Evolutionary conservation across 106 monocot genomes (phyloP).

Genomic region (Cymbidium sinense): DNA sequence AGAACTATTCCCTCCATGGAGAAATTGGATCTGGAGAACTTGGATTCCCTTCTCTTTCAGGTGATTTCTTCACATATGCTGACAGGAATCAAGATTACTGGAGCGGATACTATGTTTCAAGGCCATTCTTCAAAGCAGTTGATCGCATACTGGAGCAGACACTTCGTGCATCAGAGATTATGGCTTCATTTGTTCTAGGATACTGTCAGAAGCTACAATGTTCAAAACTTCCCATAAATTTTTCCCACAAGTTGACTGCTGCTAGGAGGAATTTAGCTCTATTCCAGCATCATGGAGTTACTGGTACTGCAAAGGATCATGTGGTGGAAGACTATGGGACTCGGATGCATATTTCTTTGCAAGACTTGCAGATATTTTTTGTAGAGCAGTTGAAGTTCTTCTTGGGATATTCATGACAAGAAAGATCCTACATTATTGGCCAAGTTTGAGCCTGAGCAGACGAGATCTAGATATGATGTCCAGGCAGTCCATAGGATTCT

Average conservation of each 20-base stretch:
- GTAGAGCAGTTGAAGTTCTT: conserved; percentile 75
- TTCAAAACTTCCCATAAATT: conserved; percentile 64
- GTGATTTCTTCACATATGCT: conserved; percentile 98
- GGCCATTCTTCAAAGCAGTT: conserved; percentile 97
- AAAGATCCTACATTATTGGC: conserved; percentile 58
- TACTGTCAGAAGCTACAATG: conserved; percentile 77
- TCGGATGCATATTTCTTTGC: conserved; percentile 81
- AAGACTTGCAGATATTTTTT: conserved; percentile 86
- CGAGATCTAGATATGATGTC: conserved; percentile 79
- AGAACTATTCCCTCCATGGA: conserved; percentile 69
- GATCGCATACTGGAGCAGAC: conserved; percentile 93
- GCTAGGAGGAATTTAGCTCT: conserved; percentile 94
- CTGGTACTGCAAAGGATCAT: conserved; percentile 94
- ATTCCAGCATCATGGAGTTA: conserved; percentile 98
- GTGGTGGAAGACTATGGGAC: conserved; percentile 86
- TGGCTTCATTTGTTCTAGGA: conserved; percentile 71
- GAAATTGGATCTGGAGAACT: conserved; percentile 81
- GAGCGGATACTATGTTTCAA: conserved; percentile 99
- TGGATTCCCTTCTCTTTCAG: conserved; percentile 92
- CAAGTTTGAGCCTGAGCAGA: conserved; percentile 70
- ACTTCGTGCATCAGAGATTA: conserved; percentile 82
- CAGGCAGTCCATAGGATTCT: conserved; percentile 69
- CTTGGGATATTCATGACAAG: conserved; percentile 53
- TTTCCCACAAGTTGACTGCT: conserved; percentile 81
- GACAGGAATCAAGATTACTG: conserved; percentile 93